Base-by-base conservation (phyloP, 1,284 basidiomycete species). In the Malassezia equina region DNA sequence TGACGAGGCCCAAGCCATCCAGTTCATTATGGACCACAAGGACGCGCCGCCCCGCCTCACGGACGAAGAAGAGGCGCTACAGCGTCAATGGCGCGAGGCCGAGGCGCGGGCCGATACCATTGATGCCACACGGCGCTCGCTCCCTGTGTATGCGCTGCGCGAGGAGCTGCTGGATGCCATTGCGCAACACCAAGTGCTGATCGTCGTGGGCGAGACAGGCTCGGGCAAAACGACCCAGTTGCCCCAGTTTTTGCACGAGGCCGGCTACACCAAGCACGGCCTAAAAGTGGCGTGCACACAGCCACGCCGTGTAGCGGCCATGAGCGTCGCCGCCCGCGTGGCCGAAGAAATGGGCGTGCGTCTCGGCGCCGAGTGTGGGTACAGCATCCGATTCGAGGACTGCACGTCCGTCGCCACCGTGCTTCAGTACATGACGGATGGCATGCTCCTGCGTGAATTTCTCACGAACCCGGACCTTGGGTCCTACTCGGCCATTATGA, bases 191-290 rank as follows among this genome's bases (percentile, higher is more conserved):
- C 94, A 96, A 73, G 76, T 78, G 28, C 63, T 78, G 47, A 75
- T 78, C 48, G 75, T 77, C 43, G 69, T 71, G n/a, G 77, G 77
- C 36, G 77, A 78, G 60, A 78, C 77, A 1, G 91, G 91, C 21
- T 94, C 90, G 0, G 94, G 94, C 23, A 98, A 99, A 78, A 98
- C 94, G 1, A 98, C 94, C 0, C 94, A 99, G 75, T 79, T 99
- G 8, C 91, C 94, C 0, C 94, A 99, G 74, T 99, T 95, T 75
- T 82, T 98, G 5, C 89, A 95, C 73, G 94, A 98, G 78, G 90
- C 90, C 1, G 94, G 94, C 1, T 98, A 88, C 76, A 93, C 89
- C 4, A 81, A 83, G 19, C 81, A 83, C 62, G 91, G 93, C 7
- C 66, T 69, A 31, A 96, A 91, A 75, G 81, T 99, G 31, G 94